phyloP scores from a whole-genome alignment of 176 grass and related monocot species.

The Musa itinerans region DNA sequence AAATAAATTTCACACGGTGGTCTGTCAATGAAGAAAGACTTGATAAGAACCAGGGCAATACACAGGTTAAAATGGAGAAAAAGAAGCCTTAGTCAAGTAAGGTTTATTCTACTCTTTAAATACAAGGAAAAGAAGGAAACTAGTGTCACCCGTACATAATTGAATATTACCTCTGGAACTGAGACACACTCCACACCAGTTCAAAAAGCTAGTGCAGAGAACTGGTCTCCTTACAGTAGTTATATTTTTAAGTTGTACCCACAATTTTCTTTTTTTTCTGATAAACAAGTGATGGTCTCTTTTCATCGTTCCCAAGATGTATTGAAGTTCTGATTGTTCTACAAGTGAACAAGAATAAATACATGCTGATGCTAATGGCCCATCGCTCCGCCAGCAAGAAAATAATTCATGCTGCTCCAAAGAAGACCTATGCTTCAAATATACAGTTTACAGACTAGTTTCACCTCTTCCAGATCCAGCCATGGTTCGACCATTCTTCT shows the following conservation, averaged over 20 bases:
- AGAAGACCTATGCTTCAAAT: background rate
- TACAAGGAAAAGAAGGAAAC: background rate
- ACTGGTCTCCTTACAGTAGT: background rate
- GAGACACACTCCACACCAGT: background rate
- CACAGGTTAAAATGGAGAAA: background rate
- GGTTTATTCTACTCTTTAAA: background rate
- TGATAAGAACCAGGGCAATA: no score
- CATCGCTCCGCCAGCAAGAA: background rate
- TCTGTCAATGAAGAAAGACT: no score
- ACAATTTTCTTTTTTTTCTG: no score
- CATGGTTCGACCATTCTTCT: background rate
- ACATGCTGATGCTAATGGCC: background rate
- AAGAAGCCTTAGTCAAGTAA: background rate
- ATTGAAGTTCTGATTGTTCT: background rate
- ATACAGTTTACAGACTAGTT: background rate
- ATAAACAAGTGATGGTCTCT: no score
- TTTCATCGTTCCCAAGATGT: slow-evolving; percentile 1
- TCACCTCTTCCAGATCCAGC: background rate
- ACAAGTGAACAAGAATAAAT: slow-evolving; percentile 7
- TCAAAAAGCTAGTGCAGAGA: background rate
- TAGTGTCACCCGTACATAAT: background rate
- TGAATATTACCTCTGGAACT: background rate
- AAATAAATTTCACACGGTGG: no score
- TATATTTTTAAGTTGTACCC: background rate
- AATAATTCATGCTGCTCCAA: background rate